Evolutionary conservation across 495 filamentous ascomycete genomes (phyloP), one percentile per base, ranked within the genome.

Genomic region (Aspergillus nanangensis): DNA sequence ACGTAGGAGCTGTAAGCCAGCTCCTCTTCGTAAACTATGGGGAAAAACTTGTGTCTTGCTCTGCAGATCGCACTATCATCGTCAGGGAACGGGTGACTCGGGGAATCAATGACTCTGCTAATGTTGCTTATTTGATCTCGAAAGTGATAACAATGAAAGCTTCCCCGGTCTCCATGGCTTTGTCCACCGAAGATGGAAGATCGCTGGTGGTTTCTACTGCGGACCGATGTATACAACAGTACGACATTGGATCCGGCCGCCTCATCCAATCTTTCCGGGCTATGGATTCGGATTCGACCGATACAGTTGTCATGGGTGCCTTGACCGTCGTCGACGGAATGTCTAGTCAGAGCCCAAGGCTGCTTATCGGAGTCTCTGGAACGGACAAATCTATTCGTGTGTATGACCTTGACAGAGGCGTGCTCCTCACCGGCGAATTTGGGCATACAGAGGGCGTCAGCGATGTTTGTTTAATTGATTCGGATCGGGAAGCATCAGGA

Each of bases 381-480:
- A 94, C 87, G 3, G 93, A 98, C 61, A 97, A 96, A 58, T 96
- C 93, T 5, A 83, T 98, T 45, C 75, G 93, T 17, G 67, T 97
- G 3, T 97, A 98, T 60, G 87, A 94, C 50, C 69, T 82, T 13
- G 82, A 85, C 36, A 76, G 77, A 32, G 92, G 91, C 11, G 60
- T 70, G 19, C 81, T 98, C 50, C 67, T 96, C 41, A 84, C 87
- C 20, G 82, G 87, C 29, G 93, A 95, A 63, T 95, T 89, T 76
- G 94, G 93, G 11, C 93, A 98, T 58, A 94, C 88, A 0, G 90
- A 95, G 57, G 86, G 89, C 33, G 83, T 97, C 33, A 93, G 88
- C 33, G 90, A 86, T 57, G 76, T 91, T 29, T 72, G 81, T n/a
- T 61, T 96, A 10, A 53, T 95, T 3, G 84, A 88, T 50, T 55